phyloP scores from a whole-genome alignment of 768 basidiomycete genomes.

The Pleurotus cornucopiae region DNA sequence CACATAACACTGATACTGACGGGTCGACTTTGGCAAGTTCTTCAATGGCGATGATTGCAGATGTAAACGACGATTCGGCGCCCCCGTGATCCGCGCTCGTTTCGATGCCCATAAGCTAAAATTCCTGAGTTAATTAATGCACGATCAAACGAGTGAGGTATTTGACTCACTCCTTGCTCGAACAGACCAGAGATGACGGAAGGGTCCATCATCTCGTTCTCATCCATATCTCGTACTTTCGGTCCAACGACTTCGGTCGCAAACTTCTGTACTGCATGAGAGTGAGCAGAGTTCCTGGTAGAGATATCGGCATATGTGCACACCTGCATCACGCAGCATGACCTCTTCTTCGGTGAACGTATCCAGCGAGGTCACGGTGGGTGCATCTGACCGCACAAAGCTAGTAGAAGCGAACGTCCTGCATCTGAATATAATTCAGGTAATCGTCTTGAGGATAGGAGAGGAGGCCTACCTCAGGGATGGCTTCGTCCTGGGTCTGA shows the following conservation, averaged over 20 bases:
- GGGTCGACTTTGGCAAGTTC: conserved; percentile 97
- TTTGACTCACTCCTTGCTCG: conserved; percentile 79
- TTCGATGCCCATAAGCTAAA: conserved; percentile 96
- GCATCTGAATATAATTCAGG: not conserved
- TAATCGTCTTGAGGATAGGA: not conserved
- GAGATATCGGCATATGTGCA: conserved; percentile 15
- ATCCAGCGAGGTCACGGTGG: conserved; percentile 59
- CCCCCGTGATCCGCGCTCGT: conserved; percentile 81
- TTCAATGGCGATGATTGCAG: conserved; percentile 94
- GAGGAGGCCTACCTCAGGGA: not conserved
- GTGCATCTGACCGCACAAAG: conserved; percentile 18
- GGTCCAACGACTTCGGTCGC: conserved; percentile 87
- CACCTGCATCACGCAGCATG: conserved; percentile 90
- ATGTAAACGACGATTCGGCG: conserved; percentile 86
- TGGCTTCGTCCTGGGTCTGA: not conserved
- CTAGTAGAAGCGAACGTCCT: conserved; percentile 20
- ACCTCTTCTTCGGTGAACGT: conserved; percentile 92
- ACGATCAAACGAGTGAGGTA: not conserved
- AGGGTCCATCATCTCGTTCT: conserved; percentile 93
- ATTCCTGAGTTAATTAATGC: not conserved
- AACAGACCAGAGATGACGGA: conserved; percentile 83
- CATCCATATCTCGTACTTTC: conserved; percentile 96
- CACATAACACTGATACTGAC: conserved; percentile 92
- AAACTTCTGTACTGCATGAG: conserved; percentile 70
- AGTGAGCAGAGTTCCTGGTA: too few species aligned